Base-by-base conservation (phyloP, 2,329 filamentous ascomycete species). In the Neurospora sp. region DNA sequence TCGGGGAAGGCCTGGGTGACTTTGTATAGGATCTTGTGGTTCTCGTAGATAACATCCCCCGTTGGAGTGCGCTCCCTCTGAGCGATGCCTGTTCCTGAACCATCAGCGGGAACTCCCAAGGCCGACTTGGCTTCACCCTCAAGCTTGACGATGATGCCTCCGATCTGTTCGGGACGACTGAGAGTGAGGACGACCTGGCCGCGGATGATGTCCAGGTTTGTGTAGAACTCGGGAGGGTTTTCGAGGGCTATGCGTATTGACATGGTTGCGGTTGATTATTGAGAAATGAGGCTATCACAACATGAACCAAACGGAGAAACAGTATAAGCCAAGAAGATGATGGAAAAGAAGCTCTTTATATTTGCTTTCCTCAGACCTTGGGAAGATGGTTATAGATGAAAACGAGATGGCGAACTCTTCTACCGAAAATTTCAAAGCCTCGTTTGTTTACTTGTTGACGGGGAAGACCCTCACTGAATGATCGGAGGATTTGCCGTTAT, bases 131-230 rank as follows among this genome's bases (percentile, higher is more conserved):
- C 89, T 80, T 96, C 91, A 74, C 92, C 92, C 78, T 96, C 92
- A 39, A 96, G 87, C 82, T 96, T 96, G 76, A 95, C 91, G 43
- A 93, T 84, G 73, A 96, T 89, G 68, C 89, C 91, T 67, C 88
- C 87, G 67, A 95, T 85, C 70, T 86, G 84, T 78, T 95, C 92
- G 69, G 91, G 81, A 73, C 90, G 90, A 68, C 86, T 88, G 73
- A 90, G 80, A 23, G 76, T 78, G 38, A 90, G 79, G 67, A 88
- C 77, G 38, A 90, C 80, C 71, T 85, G 84, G 69, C 92, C 92
- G 38, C 83, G 85, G 71, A 96, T 86, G 72, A 86, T 82, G 79
- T 95, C 92, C 75, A 94, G 88, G 77, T 95, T 95, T 68, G 92
- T 95, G 80, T 91, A 93, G 82, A 91, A 91, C 74, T 89, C 85